These are phyloP conservation scores for Ophiosphaerella herpotricha DNA, from an alignment of 2,329 filamentous ascomycete genomes.

Conservation along the genomic window DNA sequence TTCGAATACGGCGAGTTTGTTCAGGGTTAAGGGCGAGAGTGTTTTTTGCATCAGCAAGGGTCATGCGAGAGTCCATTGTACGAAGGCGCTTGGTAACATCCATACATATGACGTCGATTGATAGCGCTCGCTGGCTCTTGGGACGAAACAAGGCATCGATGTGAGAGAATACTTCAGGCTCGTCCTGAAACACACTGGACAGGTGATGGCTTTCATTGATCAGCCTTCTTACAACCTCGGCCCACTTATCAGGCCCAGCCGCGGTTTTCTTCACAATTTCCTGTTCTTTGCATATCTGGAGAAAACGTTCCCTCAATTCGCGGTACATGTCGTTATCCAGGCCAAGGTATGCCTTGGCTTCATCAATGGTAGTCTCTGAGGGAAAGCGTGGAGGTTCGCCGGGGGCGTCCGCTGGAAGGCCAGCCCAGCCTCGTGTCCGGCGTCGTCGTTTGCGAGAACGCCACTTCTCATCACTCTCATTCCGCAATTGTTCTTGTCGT, in stretches of 20 bases:
- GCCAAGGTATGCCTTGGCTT: conserved; percentile 71
- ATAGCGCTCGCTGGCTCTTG: conserved; percentile 65
- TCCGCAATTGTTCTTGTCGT: conserved; percentile 52
- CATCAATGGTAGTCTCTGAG: conserved; percentile 80
- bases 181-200: conserved; percentile 62
- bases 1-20: conserved; percentile 67
- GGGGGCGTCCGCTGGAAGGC: conserved; percentile 68
- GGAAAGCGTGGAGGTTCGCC: conserved; percentile 74
- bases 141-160: conserved; percentile 31
- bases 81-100: conserved; percentile 83
- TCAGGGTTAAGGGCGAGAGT: conserved; percentile 70
- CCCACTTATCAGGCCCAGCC: conserved; percentile 75
- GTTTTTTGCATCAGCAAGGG: conserved; percentile 75
- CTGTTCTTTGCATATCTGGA: conserved; percentile 69
- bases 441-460: conserved; percentile 68
- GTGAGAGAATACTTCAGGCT: conserved; percentile 58
- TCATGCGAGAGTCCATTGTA: conserved; percentile 67
- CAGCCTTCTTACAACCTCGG: conserved; percentile 69
- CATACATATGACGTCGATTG: conserved; percentile 77
- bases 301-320: conserved; percentile 68
- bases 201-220: conserved; percentile 69
- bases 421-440: conserved; percentile 69
- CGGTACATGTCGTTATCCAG: conserved; percentile 69
- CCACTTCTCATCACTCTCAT: conserved; percentile 66
- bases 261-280: conserved; percentile 76